These are phyloP conservation scores for Clarireedia paspali DNA, from an alignment of 2,329 filamentous ascomycete species.

Conservation along the genomic window DNA sequence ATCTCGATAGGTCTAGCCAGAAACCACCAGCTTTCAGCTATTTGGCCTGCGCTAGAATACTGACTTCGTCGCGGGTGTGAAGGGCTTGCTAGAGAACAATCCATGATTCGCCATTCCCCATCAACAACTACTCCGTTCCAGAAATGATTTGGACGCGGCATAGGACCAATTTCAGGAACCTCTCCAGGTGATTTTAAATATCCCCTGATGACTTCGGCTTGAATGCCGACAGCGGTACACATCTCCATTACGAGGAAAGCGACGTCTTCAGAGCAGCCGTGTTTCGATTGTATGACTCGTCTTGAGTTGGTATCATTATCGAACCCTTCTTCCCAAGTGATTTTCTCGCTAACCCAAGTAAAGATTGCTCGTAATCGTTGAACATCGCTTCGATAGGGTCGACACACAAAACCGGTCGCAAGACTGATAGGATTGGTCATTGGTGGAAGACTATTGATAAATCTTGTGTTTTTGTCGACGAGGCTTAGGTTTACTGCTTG, in stretches of 20 bases:
- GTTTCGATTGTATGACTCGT: conserved; percentile 73
- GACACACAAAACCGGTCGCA: conserved; percentile 85
- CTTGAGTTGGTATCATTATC: conserved; percentile 72
- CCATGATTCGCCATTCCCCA: conserved; percentile 92
- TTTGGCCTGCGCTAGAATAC: conserved; percentile 66
- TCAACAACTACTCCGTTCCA: conserved; percentile 95
- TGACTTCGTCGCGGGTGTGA: conserved; percentile 73
- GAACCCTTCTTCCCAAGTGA: conserved; percentile 92
- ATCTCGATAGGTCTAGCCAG: conserved; percentile 80
- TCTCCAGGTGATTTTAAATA: conserved; percentile 91
- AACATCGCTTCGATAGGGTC: conserved; percentile 89
- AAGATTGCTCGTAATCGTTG: conserved; percentile 92
- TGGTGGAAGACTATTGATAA: conserved; percentile 74
- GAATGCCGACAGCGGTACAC: conserved; percentile 82
- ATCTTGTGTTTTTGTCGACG: conserved; percentile 93
- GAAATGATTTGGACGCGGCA: conserved; percentile 90
- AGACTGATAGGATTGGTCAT: conserved; percentile 75
- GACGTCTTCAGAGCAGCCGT: conserved; percentile 84
- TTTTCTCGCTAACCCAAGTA: conserved; percentile 92
- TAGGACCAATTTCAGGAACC: conserved; percentile 66
- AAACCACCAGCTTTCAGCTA: conserved; percentile 89
- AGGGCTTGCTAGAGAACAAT: conserved; percentile 84
- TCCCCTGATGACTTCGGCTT: conserved; percentile 79
- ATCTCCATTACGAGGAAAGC: conserved; percentile 85
- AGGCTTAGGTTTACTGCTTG: conserved; percentile 69